Evolutionary conservation across 345 rosid species (phyloP).

Genomic region (Aethionema arabicum): DNA sequence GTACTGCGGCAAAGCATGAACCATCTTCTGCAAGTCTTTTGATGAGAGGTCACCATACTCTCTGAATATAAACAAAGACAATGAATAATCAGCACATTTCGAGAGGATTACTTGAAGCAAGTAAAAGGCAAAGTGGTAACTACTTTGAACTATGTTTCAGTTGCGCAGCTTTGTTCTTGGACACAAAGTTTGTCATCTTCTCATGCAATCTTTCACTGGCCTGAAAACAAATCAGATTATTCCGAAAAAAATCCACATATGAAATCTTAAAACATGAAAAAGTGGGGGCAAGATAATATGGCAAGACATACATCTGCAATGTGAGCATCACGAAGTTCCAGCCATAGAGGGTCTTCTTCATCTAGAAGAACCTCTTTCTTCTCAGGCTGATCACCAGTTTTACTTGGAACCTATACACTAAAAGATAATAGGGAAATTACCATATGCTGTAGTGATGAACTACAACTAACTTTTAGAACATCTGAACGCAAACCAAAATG

Average conservation of each 20-base stretch:
- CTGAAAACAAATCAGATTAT: conserved; percentile 42
- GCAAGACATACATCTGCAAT: conserved; percentile 72
- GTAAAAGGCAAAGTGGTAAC: conserved; percentile 22
- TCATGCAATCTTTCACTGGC: conserved; percentile 88
- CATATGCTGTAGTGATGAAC: conserved; percentile 35
- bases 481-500: conserved; percentile 26
- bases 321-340: conserved; percentile 94
- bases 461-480: conserved; percentile 17
- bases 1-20: conserved; percentile 96
- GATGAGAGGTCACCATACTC: conserved; percentile 82
- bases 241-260: conserved; percentile 25
- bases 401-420: conserved; percentile 67
- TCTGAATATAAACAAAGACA: conserved; percentile 45
- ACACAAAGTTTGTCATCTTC: conserved; percentile 85
- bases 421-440: conserved; percentile 34
- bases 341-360: conserved; percentile 97
- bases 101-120: conserved; percentile 20
- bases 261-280: conserved; percentile 4
- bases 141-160: conserved; percentile 87
- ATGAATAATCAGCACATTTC: conserved; percentile 6
- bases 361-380: conserved; percentile 91
- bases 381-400: conserved; percentile 69
- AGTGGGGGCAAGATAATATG: conserved; percentile 20
- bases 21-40: conserved; percentile 92
- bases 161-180: conserved; percentile 96